These are phyloP conservation scores for Metschnikowia cerradonensis DNA, from an alignment of 805 yeast genomes.

Conservation along the genomic window DNA sequence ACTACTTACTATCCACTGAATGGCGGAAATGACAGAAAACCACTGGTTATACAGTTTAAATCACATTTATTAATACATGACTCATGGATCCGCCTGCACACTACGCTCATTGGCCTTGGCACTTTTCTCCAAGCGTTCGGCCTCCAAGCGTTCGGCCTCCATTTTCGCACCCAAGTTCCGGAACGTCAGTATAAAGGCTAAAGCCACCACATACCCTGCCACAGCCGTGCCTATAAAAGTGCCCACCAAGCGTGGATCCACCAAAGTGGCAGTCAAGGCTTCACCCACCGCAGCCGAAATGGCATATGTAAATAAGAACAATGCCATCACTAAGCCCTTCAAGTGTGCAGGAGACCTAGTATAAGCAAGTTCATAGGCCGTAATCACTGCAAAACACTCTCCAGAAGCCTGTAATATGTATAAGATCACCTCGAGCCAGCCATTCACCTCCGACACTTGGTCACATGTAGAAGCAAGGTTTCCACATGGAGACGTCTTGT, in stretches of 20 bases:
- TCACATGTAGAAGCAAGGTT: constrained; percentile 39
- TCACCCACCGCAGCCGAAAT: constrained; percentile 46
- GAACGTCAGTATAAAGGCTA: constrained; percentile 31
- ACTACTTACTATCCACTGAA: too few species aligned
- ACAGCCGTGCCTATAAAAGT: constrained; percentile 39
- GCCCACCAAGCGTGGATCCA: constrained; percentile 41
- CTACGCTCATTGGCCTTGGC: too few species aligned
- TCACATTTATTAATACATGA: too few species aligned
- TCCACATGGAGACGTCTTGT: constrained; percentile 51
- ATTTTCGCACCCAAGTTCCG: constrained; percentile 39
- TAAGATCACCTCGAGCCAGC: constrained; percentile 26
- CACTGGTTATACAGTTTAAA: too few species aligned
- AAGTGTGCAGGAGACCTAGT: constrained; percentile 47
- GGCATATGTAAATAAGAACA: constrained; percentile 42
- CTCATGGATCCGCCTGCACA: too few species aligned
- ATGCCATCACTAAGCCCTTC: constrained; percentile 49
- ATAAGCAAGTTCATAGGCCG: constrained; percentile 54
- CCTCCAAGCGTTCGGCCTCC: constrained; percentile 27
- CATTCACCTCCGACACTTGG: constrained; percentile 27
- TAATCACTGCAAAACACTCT: constrained; percentile 49
- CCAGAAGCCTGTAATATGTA: constrained; percentile 47
- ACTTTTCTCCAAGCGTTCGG: neutral
- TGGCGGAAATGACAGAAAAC: too few species aligned
- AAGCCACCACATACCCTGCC: constrained; percentile 34
- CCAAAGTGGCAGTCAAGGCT: constrained; percentile 37